Percentiles rank a stretch among this genome's conserved stretches.
Evolutionary conservation across 2,329 filamentous ascomycete species (phyloP).

Genomic region (Cercospora brassicicola): DNA sequence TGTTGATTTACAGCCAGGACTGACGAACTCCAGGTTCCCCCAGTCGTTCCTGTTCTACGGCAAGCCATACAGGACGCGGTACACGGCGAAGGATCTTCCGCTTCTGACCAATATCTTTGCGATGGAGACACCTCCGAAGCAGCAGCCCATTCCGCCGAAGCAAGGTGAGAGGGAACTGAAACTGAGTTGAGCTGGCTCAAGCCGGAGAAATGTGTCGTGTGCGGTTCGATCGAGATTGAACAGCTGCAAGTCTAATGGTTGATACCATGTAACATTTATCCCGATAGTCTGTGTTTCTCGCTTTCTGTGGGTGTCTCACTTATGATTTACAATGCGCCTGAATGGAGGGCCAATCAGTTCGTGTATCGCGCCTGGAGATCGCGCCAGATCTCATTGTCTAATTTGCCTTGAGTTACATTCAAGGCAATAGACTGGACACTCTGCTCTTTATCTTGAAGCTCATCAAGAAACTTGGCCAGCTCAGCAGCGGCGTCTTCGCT

Average conservation of each 20-base stretch:
- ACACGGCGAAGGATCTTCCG: constrained; percentile 19
- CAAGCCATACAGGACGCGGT: constrained; percentile 25
- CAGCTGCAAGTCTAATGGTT: neutral
- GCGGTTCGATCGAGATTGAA: neutral
- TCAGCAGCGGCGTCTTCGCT: constrained; percentile 56
- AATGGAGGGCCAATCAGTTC: neutral
- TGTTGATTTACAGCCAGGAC: neutral
- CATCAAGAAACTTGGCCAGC: constrained; percentile 61
- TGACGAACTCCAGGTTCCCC: constrained; percentile 13
- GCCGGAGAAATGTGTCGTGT: neutral
- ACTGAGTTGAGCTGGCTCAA: constrained; percentile 7
- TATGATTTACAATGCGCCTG: neutral
- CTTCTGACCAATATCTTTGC: constrained; percentile 21
- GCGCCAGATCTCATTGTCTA: constrained; percentile 32
- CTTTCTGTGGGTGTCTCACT: neutral
- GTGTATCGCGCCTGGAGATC: constrained; percentile 30
- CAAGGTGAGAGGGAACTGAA: constrained; percentile 23
- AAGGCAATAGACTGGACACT: constrained; percentile 78
- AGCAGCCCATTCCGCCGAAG: constrained; percentile 23
- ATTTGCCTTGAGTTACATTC: constrained; percentile 56
- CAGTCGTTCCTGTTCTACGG: constrained; percentile 25
- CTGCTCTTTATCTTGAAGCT: constrained; percentile 62
- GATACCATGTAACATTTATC: neutral
- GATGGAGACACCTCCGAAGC: constrained; percentile 22
- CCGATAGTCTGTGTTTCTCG: neutral